Evolutionary conservation across 805 yeast species (phyloP).

Genomic region (Lipomyces yamanashiensis): DNA sequence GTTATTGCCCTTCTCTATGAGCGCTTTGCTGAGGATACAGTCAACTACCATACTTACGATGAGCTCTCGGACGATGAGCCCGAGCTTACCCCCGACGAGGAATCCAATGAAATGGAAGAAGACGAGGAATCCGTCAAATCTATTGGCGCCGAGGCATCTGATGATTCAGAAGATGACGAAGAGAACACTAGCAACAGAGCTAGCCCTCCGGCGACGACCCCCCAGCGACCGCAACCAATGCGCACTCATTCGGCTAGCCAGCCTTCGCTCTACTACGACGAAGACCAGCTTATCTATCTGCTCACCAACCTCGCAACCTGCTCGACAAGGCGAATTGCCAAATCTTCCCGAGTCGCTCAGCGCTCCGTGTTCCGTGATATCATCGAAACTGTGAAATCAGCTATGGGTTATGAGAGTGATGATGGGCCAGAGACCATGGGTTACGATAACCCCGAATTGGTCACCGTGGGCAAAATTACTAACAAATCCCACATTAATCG

Average conservation of each 20-base stretch:
- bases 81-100: neutral
- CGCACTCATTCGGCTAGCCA: conserved; percentile 15
- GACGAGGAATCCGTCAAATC: conserved; percentile 23
- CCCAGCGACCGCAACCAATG: conserved; percentile 15
- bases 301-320: conserved; percentile 36
- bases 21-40: conserved; percentile 27
- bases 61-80: conserved; percentile 21
- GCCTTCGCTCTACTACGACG: conserved; percentile 32
- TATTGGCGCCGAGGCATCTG: conserved; percentile 10
- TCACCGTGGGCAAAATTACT: conserved; percentile 4
- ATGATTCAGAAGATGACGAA: conserved; percentile 8
- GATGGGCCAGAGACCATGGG: conserved; percentile 18
- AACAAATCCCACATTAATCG: conserved; percentile 28
- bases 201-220: neutral
- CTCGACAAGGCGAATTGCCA: conserved; percentile 37
- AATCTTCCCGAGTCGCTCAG: conserved; percentile 35
- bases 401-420: conserved; percentile 12
- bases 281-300: conserved; percentile 24
- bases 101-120: conserved; percentile 9
- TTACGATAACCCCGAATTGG: conserved; percentile 17
- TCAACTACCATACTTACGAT: conserved; percentile 23
- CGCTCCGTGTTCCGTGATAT: conserved; percentile 39
- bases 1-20: conserved; percentile 38
- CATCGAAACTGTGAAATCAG: conserved; percentile 35
- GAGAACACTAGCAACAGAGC: conserved; percentile 9